Base-by-base conservation (phyloP, 75 land plant species). In the Selaginella tamariscina region DNA sequence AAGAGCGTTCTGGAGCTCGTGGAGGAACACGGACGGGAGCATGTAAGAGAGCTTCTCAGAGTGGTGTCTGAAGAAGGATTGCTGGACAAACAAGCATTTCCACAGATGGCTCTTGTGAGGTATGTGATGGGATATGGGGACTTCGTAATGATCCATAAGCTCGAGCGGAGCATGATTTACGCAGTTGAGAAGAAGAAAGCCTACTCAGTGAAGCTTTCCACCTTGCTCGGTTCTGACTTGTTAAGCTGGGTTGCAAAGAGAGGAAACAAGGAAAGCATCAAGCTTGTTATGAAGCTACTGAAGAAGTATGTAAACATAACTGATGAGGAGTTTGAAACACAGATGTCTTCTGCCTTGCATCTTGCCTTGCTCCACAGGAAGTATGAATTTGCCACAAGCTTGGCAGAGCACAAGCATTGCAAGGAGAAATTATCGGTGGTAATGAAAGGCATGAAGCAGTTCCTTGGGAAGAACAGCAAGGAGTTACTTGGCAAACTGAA, bases 241-340 rank as follows among this genome's bases (percentile, higher is more conserved):
- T 5, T 39, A 5, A 15, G 15, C 49, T 39, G 49, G 49, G 49
- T 15, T 39, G 49, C 49, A 5, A 39, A 39, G 49, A 39, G 49
- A 39, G 49, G 49, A 39, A 39, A 39, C 49, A 39, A 39, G 49
- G 49, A 39, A 39, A 39, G 49, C 49, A 39, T 39, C 49, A 39
- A 39, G 11, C 15, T 39, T 5, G 49, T 39, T 5, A 39, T 39
- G 49, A 39, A 39, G 49, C 49, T 39, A 15, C 49, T 39, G 11
- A 39, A 39, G 49, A 5, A 15, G 15, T 39, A 39, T 15, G 15
- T 39, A 5, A 39, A 5, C 5, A 5, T 5, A 5, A 15, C 11
- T 5, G 15, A 15, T 39, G 49, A 39, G 5, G 11, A 5, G 49
- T 39, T 39, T 15, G 49, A 39, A 15, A 39, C 11, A 39, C 5